Base-by-base conservation (phyloP, 768 basidiomycete species). In the Mrakia gelida region DNA sequence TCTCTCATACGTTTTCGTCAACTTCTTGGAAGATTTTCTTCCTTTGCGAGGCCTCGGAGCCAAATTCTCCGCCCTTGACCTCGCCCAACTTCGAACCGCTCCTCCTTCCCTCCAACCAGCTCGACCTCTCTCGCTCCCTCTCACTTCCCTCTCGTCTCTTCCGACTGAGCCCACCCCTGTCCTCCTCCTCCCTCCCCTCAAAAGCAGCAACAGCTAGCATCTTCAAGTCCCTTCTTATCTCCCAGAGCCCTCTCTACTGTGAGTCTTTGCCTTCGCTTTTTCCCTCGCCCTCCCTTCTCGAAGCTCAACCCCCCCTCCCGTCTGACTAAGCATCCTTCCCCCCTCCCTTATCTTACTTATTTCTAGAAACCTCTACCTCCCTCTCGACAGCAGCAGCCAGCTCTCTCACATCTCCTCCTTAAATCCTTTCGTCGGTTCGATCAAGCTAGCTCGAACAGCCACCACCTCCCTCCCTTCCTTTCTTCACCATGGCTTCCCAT, bases 291-390 rank as follows among this genome's bases (percentile, higher is more conserved):
- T 15, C 28, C 59, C n/a, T 28, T 59, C 59, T 28, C 59, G 59
- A 52, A 59, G 59, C 59, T 59, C 59, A 59, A 21, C 67, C 16
- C 9, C 0, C 13, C 26, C 38, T 70, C 16, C 23, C 0, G 21
- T 41, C 38, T 70, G 67, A 70, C 67, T 70, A 45, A 70, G 67
- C 67, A 70, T 70, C 67, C 59, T 18, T 59, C 59, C 28, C 28
- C 10, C 59, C 49, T 52, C 49, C 13, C 26, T 59, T 26, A 16
- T 56, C 54, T 59, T 59, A 2, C 8, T 7, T 56, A 26, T 13
- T 56, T 56, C n/a, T 28, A 59, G 59, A 59, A 59, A 59, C 59
- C 59, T 59, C 59, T 59, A 59, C 5, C 28, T n/a, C 54, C 21
- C 18, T 56, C 15, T 56, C 52, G 52, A 54, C 52, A 54, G 23